Base-by-base conservation (phyloP, 202 grass and related monocot species). In the Bolboschoenoplectus hybrid region DNA sequence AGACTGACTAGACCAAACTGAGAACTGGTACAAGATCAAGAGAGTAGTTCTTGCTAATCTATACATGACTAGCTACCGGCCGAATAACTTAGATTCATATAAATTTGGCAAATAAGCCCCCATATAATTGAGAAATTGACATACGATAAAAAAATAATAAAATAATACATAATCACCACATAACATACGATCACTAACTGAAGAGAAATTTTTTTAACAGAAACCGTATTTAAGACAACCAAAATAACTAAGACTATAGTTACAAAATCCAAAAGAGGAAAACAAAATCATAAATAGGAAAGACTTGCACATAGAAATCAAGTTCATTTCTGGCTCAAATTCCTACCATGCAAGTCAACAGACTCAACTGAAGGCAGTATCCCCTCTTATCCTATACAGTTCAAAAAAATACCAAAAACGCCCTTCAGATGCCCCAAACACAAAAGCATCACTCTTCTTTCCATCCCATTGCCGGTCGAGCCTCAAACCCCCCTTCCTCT, bases 401-500 rank as follows among this genome's bases (percentile, higher is more conserved):
- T 68, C 5, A 67, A 65, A 84, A 20, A 49, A 63, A 49, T 70
- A 51, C 32, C 81, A 69, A 83, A 84, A 70, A 57, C n/a, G 19
- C 64, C 79, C 63, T 17, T 70, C 64, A 84, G 0, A 7, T 67
- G 19, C 20, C 50, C 64, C 63, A 58, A 79, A 60, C 75, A 80
- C 63, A 68, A 50, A 26, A 38, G 0, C n/a, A 53, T 84, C 82
- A 84, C 82, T 84, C 82, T 32, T 84, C 82, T 71, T 84, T 84
- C 82, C 82, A 84, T 26, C 45, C 82, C 34, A 3, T 84, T 10
- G 38, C 26, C 46, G 93, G 86, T 32, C 90, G 93, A 11, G 92
- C 93, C 85, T 97, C 93, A 0, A 99, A 88, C 1, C 97, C 97
- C 4, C 92, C 97, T 92, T 99, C 93, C 74, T 89, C 81, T 40